Conservation (phyloP, 1,284 basidiomycete species). For the Moesziomyces sp. region DNA sequence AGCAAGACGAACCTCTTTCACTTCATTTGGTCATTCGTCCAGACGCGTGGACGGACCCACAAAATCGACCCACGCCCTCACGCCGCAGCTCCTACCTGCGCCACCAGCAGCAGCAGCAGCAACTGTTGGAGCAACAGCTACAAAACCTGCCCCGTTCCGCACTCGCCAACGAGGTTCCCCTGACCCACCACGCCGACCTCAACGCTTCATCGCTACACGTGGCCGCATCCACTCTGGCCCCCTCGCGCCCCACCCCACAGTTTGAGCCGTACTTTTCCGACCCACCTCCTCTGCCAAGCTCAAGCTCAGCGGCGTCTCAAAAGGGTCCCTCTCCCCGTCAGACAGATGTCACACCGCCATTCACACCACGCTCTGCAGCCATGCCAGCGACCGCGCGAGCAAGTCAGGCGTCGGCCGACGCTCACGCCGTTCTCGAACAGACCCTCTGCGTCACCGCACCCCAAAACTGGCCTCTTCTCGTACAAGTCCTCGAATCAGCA, state of each 20-base stretch:
- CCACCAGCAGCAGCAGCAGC: conserved; percentile 22
- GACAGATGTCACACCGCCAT: neutral
- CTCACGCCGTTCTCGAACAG: conserved; percentile 24
- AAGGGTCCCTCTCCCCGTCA: neutral
- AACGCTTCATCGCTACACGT: conserved; percentile 6
- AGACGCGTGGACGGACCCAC: conserved; percentile 59
- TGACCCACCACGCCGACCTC: conserved; percentile 4
- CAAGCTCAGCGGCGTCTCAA: no score
- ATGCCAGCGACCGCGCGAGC: neutral
- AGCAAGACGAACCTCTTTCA: conserved; percentile 34
- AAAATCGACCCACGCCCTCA: conserved; percentile 44
- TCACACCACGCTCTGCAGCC: neutral
- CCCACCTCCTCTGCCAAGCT: neutral
- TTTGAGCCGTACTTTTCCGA: conserved; percentile 37
- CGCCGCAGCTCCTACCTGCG: conserved; percentile 42
- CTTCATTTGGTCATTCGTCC: conserved; percentile 64
- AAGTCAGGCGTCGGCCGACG: conserved; percentile 8
- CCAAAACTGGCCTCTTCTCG: conserved; percentile 37
- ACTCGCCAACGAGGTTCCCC: conserved; percentile 6
- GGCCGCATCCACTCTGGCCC: conserved; percentile 9
- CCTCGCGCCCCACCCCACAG: conserved; percentile 2
- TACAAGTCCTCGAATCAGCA: conserved; percentile 28
- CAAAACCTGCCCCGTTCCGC: conserved; percentile 21
- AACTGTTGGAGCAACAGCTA: conserved; percentile 10
- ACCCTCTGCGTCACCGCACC: conserved; percentile 38